These are phyloP conservation scores for Trichophyton benhamiae DNA, from an alignment of 2,329 filamentous ascomycete species.

Conservation along the genomic window DNA sequence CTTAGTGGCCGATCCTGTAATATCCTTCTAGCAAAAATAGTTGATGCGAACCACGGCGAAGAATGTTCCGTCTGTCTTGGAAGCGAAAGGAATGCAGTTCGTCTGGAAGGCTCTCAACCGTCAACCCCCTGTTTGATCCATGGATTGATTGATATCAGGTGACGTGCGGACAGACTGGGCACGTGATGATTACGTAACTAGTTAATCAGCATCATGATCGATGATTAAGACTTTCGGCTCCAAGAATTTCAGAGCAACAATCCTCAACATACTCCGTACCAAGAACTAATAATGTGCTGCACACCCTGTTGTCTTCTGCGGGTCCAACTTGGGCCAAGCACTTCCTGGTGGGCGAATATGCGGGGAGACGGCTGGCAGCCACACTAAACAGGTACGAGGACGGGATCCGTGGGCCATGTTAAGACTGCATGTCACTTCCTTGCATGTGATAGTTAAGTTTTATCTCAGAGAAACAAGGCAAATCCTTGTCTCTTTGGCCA, in stretches of 20 bases:
- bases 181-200: too few species aligned
- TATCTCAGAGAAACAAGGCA: not conserved
- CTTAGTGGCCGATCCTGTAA: not conserved
- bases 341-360: not conserved
- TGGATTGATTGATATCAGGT: not conserved
- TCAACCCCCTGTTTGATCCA: too few species aligned
- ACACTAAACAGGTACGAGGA: not conserved
- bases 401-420: not conserved
- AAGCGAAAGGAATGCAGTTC: too few species aligned
- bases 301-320: not conserved
- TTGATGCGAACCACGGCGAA: not conserved
- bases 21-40: not conserved
- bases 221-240: too few species aligned
- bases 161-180: not conserved
- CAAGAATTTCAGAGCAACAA: too few species aligned
- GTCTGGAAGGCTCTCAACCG: too few species aligned
- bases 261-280: too few species aligned
- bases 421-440: not conserved
- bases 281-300: too few species aligned
- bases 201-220: too few species aligned
- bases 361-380: not conserved
- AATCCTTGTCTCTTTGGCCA: not conserved
- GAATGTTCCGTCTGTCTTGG: too few species aligned
- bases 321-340: not conserved
- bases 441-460: not conserved